A percentile compares a stretch with the other conserved stretches of the same genome.
These are phyloP conservation scores for Grigorovia transvaalensis DNA, from an alignment of 805 yeast species.

Conservation along the genomic window DNA sequence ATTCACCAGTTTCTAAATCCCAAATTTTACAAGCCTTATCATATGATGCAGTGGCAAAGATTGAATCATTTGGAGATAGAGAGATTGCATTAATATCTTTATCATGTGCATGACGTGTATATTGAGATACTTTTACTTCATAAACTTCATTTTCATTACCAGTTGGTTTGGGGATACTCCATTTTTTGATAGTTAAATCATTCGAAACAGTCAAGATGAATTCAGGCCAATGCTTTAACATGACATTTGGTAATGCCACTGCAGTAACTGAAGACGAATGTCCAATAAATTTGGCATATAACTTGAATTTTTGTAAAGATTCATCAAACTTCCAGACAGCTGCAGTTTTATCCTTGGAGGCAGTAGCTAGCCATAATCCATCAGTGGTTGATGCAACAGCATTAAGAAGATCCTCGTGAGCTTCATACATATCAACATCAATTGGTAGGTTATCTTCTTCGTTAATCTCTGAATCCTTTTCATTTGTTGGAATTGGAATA, in stretches of 20 bases:
- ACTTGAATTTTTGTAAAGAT: conserved; percentile 30
- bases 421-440: conserved; percentile 60
- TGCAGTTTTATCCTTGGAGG: conserved; percentile 80
- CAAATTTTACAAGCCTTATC: conserved; percentile 88
- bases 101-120: conserved; percentile 92
- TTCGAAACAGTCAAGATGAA: conserved; percentile 75
- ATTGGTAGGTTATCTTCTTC: conserved; percentile 26
- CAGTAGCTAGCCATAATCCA: conserved; percentile 87
- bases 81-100: conserved; percentile 89
- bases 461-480: conserved; percentile 1
- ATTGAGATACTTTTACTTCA: conserved; percentile 54
- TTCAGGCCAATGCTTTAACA: conserved; percentile 39
- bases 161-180: conserved; percentile 56
- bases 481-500: conserved; percentile 33
- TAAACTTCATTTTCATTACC: conserved; percentile 14
- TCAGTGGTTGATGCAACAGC: conserved; percentile 66
- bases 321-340: conserved; percentile 67
- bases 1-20: conserved; percentile 80
- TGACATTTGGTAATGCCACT: conserved; percentile 56
- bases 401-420: conserved; percentile 79
- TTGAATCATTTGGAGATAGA: conserved; percentile 80
- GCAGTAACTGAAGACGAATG: conserved; percentile 85
- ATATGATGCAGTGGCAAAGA: conserved; percentile 87
- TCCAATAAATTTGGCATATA: conserved; percentile 63
- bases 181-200: conserved; percentile 77